Conservation (phyloP, 371 early-diverging fungal species). For the Mucor lusitanicus region DNA sequence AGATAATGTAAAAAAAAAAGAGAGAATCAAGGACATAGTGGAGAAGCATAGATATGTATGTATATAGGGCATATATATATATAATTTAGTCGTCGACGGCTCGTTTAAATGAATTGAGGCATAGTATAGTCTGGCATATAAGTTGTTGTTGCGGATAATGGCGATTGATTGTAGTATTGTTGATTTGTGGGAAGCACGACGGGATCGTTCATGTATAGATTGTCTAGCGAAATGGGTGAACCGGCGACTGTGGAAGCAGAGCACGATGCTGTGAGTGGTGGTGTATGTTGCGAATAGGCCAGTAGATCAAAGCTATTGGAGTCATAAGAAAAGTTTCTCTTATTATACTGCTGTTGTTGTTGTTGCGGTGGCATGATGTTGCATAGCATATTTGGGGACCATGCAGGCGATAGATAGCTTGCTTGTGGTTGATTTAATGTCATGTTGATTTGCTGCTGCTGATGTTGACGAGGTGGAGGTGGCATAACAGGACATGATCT, state of each 20-base stretch:
- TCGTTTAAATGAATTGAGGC: slow-evolving; percentile 8
- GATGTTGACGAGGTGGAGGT: not conserved
- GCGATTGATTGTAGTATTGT: slow-evolving; percentile 2
- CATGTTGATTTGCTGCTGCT: not conserved
- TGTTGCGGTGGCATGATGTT: not conserved
- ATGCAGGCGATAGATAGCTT: slow-evolving; percentile 1
- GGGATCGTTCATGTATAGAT: slow-evolving; percentile 19
- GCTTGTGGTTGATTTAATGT: not conserved
- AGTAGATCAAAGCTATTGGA: not conserved
- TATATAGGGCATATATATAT: not conserved
- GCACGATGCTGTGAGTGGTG: slow-evolving; percentile 33
- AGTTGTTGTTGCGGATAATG: slow-evolving; percentile 2
- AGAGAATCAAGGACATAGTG: not conserved
- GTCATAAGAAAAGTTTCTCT: slow-evolving; percentile 13
- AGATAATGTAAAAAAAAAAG: not conserved
- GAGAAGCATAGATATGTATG: not conserved
- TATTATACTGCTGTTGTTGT: not conserved
- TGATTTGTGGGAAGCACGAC: slow-evolving; percentile 5
- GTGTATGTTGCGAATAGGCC: slow-evolving; percentile 26
- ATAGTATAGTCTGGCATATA: slow-evolving; percentile 7
- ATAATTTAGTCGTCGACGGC: not conserved
- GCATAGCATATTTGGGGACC: not conserved
- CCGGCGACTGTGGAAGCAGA: slow-evolving; percentile 31
- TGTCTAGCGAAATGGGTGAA: slow-evolving; percentile 31
- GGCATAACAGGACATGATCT: slow-evolving; percentile 11